Conservation (phyloP, 495 filamentous ascomycete genomes). For the Viridothelium virens region DNA sequence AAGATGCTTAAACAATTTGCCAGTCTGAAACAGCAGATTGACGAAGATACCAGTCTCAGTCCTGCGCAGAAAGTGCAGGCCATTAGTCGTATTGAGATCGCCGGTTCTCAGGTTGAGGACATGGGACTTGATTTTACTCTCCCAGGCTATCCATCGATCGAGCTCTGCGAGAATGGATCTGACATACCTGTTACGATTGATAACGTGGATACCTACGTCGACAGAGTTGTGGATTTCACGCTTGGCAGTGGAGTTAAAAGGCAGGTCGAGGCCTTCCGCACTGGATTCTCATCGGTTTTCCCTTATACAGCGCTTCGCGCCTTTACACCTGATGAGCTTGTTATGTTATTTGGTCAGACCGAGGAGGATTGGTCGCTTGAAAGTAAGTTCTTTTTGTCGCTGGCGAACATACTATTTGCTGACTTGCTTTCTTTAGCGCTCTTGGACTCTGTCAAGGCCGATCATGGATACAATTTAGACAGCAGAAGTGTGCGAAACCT, state of each 20-base stretch:
- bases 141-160: conserved; percentile 85
- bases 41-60: conserved; percentile 56
- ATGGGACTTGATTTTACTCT: conserved; percentile 88
- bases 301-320: conserved; percentile 85
- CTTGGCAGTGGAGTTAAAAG: conserved; percentile 76
- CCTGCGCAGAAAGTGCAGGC: conserved; percentile 61
- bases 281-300: conserved; percentile 93
- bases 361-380: conserved; percentile 98
- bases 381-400: conserved; percentile 51
- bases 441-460: conserved; percentile 98
- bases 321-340: conserved; percentile 94
- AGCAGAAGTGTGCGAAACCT: conserved; percentile 93
- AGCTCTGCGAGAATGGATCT: conserved; percentile 66
- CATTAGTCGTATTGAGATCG: conserved; percentile 58
- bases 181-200: conserved; percentile 73
- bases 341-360: conserved; percentile 86
- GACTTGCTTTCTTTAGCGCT: conserved; percentile 50
- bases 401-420: conserved; percentile 22
- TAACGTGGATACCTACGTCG: conserved; percentile 80
- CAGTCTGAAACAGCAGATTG: conserved; percentile 69
- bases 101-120: conserved; percentile 74
- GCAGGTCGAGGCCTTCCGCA: conserved; percentile 85
- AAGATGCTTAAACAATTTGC: conserved; percentile 84
- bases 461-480: conserved; percentile 98
- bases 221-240: conserved; percentile 86